Evolutionary conservation across 2,329 filamentous ascomycete genomes (phyloP).

Genomic region (Gaeumannomyces tritici): DNA sequence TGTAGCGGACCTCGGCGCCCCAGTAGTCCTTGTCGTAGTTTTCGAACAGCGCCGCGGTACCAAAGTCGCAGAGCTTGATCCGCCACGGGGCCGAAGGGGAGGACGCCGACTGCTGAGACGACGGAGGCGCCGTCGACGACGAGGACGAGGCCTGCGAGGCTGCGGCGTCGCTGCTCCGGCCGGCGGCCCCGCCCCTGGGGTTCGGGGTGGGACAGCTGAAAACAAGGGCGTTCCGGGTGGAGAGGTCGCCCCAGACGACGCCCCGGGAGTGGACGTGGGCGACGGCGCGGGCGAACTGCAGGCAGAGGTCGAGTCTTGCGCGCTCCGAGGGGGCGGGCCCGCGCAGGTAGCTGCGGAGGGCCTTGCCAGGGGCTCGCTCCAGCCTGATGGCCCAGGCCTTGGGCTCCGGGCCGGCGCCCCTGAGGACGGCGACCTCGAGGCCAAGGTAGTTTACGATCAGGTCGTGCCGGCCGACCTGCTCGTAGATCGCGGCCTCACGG

Average conservation of each 20-base stretch:
- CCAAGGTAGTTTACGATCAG: background rate
- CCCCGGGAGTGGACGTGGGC: background rate
- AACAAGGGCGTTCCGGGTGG: background rate
- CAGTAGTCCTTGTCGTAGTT: background rate
- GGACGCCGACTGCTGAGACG: too few relatives aligned
- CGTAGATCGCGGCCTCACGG: background rate
- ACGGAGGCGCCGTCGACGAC: too few relatives aligned
- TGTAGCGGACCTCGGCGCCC: background rate
- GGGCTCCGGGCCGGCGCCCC: background rate
- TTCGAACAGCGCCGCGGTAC: background rate
- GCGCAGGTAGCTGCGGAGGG: background rate
- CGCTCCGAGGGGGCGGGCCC: background rate
- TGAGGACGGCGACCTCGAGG: background rate
- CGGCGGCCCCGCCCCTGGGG: too few relatives aligned
- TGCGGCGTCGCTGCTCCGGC: too few relatives aligned
- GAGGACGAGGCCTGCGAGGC: background rate
- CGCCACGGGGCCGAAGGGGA: background rate
- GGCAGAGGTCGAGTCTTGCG: background rate
- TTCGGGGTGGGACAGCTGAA: background rate
- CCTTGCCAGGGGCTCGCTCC: background rate
- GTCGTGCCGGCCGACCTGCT: background rate
- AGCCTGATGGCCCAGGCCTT: background rate
- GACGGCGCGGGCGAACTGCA: background rate
- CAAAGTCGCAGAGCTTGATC: background rate
- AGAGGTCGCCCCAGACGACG: background rate